A percentile compares a stretch with the other conserved stretches of the same genome.
Evolutionary conservation across 208 protist genomes (phyloP).

Genomic region (Leishmania gerbilli): DNA sequence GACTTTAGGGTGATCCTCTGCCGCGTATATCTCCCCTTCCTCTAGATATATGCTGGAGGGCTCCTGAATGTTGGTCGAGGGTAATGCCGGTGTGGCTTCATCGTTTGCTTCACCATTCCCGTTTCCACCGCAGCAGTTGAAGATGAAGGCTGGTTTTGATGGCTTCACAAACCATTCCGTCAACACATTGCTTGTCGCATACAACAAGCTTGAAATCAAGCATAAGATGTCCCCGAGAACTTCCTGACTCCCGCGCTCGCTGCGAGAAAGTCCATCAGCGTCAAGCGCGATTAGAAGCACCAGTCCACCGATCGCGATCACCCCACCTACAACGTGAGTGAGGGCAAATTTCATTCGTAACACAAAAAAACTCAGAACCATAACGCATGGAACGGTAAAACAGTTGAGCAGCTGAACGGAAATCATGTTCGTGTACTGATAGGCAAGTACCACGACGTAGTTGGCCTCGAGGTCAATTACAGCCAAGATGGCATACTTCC

Average conservation of each 20-base stretch:
- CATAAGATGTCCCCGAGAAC: constrained; percentile 89
- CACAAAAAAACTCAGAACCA: constrained; percentile 89
- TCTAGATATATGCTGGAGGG: not conserved
- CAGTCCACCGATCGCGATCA: constrained; percentile 81
- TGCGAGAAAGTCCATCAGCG: constrained; percentile 63
- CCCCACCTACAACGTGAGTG: constrained; percentile 83
- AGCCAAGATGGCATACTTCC: constrained; percentile 89
- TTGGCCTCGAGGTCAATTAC: constrained; percentile 95
- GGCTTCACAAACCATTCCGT: constrained; percentile 91
- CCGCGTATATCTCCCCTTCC: constrained; percentile 8
- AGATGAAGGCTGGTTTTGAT: constrained; percentile 22
- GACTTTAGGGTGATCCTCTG: constrained; percentile 39
- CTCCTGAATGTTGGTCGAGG: not conserved
- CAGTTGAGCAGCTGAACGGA: constrained; percentile 91
- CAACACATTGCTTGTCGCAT: constrained; percentile 92
- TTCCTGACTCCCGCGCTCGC: constrained; percentile 35
- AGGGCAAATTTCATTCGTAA: constrained; percentile 77
- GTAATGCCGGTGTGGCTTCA: not conserved
- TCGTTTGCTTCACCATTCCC: not conserved
- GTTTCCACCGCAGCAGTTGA: constrained; percentile 17
- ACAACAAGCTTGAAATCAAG: constrained; percentile 71
- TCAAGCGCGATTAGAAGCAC: constrained; percentile 78
- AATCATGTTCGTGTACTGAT: constrained; percentile 94
- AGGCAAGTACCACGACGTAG: constrained; percentile 92
- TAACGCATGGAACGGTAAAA: constrained; percentile 93